These are phyloP conservation scores for Rhodomyrtus tomentosa DNA, from an alignment of 345 rosid genomes.

Conservation along the genomic window DNA sequence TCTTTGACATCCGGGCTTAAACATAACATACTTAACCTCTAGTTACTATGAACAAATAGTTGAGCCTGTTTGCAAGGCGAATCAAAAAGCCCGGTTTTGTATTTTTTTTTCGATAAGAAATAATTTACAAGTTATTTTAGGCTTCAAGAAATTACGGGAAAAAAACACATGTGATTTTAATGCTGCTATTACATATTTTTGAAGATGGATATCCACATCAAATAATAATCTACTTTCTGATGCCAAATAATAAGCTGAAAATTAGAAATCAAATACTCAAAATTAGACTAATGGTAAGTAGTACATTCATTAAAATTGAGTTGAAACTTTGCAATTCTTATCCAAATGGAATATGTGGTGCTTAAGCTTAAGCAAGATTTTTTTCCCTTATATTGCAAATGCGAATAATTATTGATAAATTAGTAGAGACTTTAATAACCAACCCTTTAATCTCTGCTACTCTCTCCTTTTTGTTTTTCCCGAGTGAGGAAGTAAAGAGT, in stretches of 20 bases:
- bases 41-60: neutral
- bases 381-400: neutral
- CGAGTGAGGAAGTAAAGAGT: slow-evolving; percentile 46
- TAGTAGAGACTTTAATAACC: slow-evolving; percentile 15
- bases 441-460: slow-evolving; percentile 26
- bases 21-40: neutral
- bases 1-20: neutral
- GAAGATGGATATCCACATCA: neutral
- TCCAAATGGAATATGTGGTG: neutral
- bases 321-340: neutral
- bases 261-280: too few relatives aligned
- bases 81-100: neutral
- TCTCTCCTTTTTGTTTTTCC: slow-evolving; percentile 13
- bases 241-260: too few relatives aligned
- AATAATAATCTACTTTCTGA: too few relatives aligned
- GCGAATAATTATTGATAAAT: neutral
- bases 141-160: neutral
- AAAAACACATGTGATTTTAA: neutral
- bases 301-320: neutral
- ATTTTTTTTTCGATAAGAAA: neutral
- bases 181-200: neutral
- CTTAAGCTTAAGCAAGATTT: neutral
- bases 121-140: neutral
- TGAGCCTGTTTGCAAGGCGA: neutral
- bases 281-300: neutral